A percentile compares a stretch with the other conserved stretches of the same genome.
Conservation (phyloP, 257 asterid genomes). For the Cynanchum wilfordii region DNA sequence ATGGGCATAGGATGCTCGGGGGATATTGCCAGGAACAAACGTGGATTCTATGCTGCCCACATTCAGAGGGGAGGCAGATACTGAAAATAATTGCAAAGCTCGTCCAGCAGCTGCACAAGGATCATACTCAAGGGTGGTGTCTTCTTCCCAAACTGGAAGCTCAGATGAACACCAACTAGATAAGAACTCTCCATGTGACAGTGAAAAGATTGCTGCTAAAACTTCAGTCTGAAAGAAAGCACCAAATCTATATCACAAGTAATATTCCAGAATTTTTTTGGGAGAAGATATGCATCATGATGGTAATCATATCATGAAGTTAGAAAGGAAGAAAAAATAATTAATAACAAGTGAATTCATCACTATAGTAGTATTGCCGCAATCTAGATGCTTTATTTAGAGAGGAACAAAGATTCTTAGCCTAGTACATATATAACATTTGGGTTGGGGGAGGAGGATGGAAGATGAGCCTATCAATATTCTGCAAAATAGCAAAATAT, state of each 20-base stretch:
- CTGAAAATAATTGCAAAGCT: constrained; percentile 28
- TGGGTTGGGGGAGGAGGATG: too few relatives aligned
- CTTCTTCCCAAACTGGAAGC: constrained; percentile 75
- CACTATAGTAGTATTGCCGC: background rate
- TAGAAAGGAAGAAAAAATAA: background rate
- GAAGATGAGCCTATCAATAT: too few relatives aligned
- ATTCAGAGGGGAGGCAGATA: constrained; percentile 18
- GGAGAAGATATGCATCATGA: constrained; percentile 12
- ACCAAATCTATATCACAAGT: constrained; percentile 20
- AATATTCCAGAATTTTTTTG: constrained; percentile 16
- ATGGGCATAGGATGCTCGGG: constrained; percentile 76
- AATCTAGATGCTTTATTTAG: background rate
- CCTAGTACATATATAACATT: background rate
- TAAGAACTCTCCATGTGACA: constrained; percentile 72
- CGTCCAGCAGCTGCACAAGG: constrained; percentile 43
- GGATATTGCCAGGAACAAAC: constrained; percentile 43
- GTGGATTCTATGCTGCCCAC: constrained; percentile 21
- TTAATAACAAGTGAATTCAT: background rate
- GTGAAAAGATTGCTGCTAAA: constrained; percentile 66
- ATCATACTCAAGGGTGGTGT: constrained; percentile 67
- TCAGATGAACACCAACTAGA: constrained; percentile 95
- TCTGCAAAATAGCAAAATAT: background rate
- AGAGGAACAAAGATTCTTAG: background rate
- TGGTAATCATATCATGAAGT: background rate
- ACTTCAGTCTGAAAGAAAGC: constrained; percentile 71